Evolutionary conservation across 805 yeast species (phyloP).

Genomic region (Wickerhamiella bombiphila): DNA sequence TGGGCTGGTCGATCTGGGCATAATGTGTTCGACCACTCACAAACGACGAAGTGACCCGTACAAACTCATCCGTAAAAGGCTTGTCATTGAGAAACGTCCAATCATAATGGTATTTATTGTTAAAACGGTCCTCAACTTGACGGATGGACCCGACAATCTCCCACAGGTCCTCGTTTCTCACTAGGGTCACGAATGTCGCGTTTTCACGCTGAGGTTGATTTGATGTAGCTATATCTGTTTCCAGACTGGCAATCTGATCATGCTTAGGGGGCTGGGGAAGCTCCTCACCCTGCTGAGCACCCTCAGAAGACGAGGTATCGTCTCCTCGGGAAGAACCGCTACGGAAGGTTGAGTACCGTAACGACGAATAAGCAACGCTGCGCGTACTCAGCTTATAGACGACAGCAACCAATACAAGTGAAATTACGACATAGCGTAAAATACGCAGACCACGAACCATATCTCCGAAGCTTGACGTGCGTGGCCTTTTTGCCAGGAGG

Average conservation of each 20-base stretch:
- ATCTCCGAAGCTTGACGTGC: too few relatives aligned
- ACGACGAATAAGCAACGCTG: slow-evolving; percentile 11
- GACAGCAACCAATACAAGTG: slow-evolving; percentile 21
- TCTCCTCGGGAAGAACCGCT: slow-evolving; percentile 1
- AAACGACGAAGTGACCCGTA: slow-evolving; percentile 33
- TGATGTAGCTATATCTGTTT: slow-evolving; percentile 1
- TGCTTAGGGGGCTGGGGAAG: slow-evolving; percentile 2
- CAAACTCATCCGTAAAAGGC: slow-evolving; percentile 60
- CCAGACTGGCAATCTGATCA: slow-evolving; percentile 2
- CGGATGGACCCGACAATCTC: slow-evolving; percentile 49
- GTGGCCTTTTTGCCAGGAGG: too few relatives aligned
- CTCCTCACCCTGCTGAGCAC: slow-evolving; percentile 1
- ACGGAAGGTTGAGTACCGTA: not conserved
- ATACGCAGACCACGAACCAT: slow-evolving; percentile 27
- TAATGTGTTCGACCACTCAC: slow-evolving; percentile 57
- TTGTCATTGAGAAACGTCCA: slow-evolving; percentile 88
- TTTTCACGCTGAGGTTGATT: slow-evolving; percentile 21
- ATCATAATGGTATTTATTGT: slow-evolving; percentile 60
- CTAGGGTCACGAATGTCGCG: slow-evolving; percentile 41
- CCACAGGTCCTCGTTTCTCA: slow-evolving; percentile 50
- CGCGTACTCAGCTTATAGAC: slow-evolving; percentile 19
- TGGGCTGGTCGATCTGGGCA: slow-evolving; percentile 59
- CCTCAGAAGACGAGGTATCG: slow-evolving; percentile 1
- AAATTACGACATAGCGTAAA: slow-evolving; percentile 24
- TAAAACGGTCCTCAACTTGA: slow-evolving; percentile 67